These are phyloP conservation scores for Brasenia schreberi DNA, from an alignment of 164 flowering plant species.

Conservation along the genomic window DNA sequence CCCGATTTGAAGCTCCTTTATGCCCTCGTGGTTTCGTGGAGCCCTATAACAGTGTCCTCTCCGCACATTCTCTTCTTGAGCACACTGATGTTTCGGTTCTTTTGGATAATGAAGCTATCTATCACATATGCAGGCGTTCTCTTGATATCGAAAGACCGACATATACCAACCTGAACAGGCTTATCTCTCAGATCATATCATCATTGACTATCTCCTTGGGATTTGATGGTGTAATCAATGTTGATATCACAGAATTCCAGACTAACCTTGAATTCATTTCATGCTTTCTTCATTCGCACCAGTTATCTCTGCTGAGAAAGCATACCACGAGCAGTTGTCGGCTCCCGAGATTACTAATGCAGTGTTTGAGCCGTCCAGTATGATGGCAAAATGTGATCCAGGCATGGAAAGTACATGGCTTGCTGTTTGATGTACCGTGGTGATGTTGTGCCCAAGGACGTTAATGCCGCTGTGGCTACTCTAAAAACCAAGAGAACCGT, in stretches of 20 bases:
- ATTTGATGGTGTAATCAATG: conserved; percentile 40
- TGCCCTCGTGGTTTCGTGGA: conserved; percentile 25
- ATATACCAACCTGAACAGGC: conserved; percentile 36
- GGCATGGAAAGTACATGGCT: conserved; percentile 41
- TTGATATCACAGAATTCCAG: conserved; percentile 37
- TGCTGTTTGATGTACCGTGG: conserved; percentile 45
- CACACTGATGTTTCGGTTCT: conserved; percentile 33
- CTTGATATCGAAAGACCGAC: conserved; percentile 21
- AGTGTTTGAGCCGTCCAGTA: conserved; percentile 36
- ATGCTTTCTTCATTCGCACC: conserved; percentile 1
- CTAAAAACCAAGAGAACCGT: no score
- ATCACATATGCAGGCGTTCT: no score
- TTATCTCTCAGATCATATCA: conserved; percentile 35
- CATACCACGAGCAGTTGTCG: conserved; percentile 18
- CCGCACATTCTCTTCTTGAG: conserved; percentile 28
- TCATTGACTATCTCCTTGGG: conserved; percentile 31
- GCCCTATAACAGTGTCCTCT: conserved; percentile 5
- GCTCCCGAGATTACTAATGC: conserved; percentile 36
- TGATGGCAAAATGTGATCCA: conserved; percentile 45
- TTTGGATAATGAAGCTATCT: conserved; percentile 30
- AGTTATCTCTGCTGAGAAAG: no score
- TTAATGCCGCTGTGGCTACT: no score
- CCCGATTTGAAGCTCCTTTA: not conserved
- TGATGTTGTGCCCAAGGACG: not conserved
- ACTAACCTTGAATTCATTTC: conserved; percentile 45